A percentile compares a stretch with the other conserved stretches of the same genome.
phyloP scores from a whole-genome alignment of 1,284 basidiomycete species.

The Ganoderma multipileum region DNA sequence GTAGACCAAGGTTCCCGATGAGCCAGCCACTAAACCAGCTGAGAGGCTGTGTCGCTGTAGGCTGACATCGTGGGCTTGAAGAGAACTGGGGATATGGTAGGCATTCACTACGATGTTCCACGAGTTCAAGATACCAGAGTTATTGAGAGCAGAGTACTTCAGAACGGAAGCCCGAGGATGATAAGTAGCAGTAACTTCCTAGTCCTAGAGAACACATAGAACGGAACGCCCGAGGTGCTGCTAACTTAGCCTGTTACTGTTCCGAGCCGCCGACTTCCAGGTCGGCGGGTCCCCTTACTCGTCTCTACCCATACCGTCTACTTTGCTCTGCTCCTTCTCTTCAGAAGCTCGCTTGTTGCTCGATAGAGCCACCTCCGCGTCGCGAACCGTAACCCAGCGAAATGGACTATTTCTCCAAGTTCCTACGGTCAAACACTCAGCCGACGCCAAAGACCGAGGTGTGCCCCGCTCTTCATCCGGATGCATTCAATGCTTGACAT shows the following conservation, averaged over 20 bases:
- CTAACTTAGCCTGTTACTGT: background rate
- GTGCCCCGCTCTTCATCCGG: slow-evolving; percentile 18
- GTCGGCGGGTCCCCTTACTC: background rate
- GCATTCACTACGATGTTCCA: background rate
- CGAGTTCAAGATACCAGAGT: background rate
- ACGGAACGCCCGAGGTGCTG: background rate
- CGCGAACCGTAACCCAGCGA: background rate
- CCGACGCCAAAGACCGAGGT: slow-evolving; percentile 55
- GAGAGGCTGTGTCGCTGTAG: too few relatives aligned
- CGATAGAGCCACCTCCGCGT: too few relatives aligned
- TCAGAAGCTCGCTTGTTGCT: too few relatives aligned
- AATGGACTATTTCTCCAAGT: slow-evolving; percentile 89
- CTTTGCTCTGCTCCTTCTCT: background rate
- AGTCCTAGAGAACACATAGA: background rate
- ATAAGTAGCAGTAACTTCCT: too few relatives aligned
- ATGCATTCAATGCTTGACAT: slow-evolving; percentile 2
- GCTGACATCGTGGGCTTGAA: background rate
- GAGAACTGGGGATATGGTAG: background rate
- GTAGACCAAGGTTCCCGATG: background rate
- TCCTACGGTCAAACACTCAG: slow-evolving; percentile 63
- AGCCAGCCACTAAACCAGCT: background rate
- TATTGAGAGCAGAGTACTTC: background rate
- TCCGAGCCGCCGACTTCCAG: background rate
- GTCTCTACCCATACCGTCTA: background rate
- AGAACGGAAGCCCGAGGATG: background rate